phyloP scores from a whole-genome alignment of 2,329 filamentous ascomycete genomes.

The Scedosporium apiospermum region DNA sequence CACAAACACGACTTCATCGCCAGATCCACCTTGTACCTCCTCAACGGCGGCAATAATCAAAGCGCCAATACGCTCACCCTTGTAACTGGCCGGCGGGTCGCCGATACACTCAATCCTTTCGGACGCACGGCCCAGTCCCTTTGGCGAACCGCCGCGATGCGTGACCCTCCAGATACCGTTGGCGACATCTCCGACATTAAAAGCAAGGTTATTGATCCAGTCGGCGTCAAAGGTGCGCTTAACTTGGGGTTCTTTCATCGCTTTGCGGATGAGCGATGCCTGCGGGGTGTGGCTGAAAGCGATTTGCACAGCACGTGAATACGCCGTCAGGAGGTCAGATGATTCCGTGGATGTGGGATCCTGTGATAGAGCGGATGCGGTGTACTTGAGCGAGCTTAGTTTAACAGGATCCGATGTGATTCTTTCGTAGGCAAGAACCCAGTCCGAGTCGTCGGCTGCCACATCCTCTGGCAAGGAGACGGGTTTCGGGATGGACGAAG shows the following conservation, averaged over 20 bases:
- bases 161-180: constrained; percentile 22
- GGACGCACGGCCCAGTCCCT: constrained; percentile 10
- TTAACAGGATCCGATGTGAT: constrained; percentile 16
- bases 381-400: not conserved
- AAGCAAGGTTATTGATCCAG: constrained; percentile 14
- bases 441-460: constrained; percentile 11
- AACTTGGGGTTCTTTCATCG: constrained; percentile 13
- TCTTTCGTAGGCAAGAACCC: constrained; percentile 19
- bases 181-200: constrained; percentile 18
- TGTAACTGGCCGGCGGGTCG: constrained; percentile 14
- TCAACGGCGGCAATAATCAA: constrained; percentile 10
- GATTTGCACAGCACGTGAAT: constrained; percentile 18
- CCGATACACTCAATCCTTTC: constrained; percentile 18
- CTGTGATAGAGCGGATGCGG: not conserved
- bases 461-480: constrained; percentile 14
- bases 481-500: constrained; percentile 6
- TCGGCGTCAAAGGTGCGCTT: constrained; percentile 15
- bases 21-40: constrained; percentile 1
- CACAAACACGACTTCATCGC: constrained; percentile 17
- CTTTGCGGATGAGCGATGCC: constrained; percentile 17
- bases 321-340: constrained; percentile 15
- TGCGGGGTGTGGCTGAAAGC: constrained; percentile 24
- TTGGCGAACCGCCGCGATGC: constrained; percentile 11
- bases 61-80: constrained; percentile 9
- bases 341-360: not conserved